Conservation (phyloP, 495 filamentous ascomycete species). For the Paragyromitra xinjiangensis region DNA sequence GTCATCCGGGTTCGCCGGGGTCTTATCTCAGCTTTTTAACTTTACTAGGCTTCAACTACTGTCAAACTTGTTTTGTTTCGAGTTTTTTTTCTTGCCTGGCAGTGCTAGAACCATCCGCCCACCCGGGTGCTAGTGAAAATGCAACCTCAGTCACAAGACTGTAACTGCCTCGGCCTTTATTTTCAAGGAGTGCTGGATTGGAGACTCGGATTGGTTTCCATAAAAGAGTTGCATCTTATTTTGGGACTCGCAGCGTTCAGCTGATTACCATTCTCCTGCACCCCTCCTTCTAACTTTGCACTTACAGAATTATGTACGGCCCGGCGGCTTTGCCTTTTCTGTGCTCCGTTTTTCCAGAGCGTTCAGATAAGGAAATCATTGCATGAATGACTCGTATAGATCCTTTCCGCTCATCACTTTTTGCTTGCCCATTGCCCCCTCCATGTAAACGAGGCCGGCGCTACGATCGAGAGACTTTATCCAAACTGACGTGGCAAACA, state of each 20-base stretch:
- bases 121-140: constrained; percentile 46
- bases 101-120: constrained; percentile 48
- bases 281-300: constrained; percentile 53
- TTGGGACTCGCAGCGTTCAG: constrained; percentile 55
- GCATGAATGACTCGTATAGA: constrained; percentile 58
- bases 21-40: constrained; percentile 54
- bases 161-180: constrained; percentile 53
- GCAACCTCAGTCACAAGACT: constrained; percentile 58
- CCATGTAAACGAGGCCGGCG: constrained; percentile 54
- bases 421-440: constrained; percentile 51
- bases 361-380: constrained; percentile 58
- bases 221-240: constrained; percentile 55
- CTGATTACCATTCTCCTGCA: constrained; percentile 57
- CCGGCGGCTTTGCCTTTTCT: constrained; percentile 57
- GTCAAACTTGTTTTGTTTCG: constrained; percentile 53
- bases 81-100: constrained; percentile 39
- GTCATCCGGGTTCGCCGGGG: constrained; percentile 45
- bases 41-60: constrained; percentile 48
- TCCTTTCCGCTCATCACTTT: constrained; percentile 55
- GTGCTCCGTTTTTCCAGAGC: constrained; percentile 53
- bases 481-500: constrained; percentile 59
- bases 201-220: constrained; percentile 57
- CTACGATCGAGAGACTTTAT: constrained; percentile 58
- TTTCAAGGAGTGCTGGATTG: constrained; percentile 43
- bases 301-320: constrained; percentile 48